Evolutionary conservation across 768 basidiomycete genomes (phyloP).

Genomic region (Austroboletus eburneus): DNA sequence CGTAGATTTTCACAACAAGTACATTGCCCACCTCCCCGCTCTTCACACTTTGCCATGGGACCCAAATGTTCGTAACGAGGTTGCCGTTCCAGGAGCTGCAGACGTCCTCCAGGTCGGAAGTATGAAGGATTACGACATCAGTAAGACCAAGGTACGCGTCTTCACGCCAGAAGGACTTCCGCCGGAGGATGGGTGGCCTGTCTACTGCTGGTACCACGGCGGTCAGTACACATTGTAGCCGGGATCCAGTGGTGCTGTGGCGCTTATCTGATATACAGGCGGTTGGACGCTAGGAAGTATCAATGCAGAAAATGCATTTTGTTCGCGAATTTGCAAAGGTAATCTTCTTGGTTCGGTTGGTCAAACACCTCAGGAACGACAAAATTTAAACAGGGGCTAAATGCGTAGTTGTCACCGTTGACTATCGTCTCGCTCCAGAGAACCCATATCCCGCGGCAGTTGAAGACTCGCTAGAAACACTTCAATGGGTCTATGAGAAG

Average conservation of each 20-base stretch:
- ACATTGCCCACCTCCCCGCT: conserved; percentile 43
- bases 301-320: conserved; percentile 54
- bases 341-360: background rate
- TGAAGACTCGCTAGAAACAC: conserved; percentile 35
- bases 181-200: conserved; percentile 62
- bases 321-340: conserved; percentile 32
- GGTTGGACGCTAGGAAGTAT: conserved; percentile 78
- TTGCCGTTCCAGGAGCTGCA: conserved; percentile 55
- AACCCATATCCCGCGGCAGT: conserved; percentile 32
- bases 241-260: background rate
- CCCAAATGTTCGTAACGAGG: conserved; percentile 48
- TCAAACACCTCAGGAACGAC: background rate
- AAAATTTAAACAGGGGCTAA: conserved; percentile 19
- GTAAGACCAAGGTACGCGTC: conserved; percentile 51
- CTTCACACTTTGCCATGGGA: conserved; percentile 61
- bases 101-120: conserved; percentile 52
- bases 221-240: conserved; percentile 35
- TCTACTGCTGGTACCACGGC: conserved; percentile 72
- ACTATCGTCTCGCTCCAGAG: conserved; percentile 34
- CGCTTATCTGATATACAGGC: conserved; percentile 36
- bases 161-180: conserved; percentile 53
- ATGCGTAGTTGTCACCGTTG: conserved; percentile 33
- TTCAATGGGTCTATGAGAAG: conserved; percentile 32
- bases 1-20: conserved; percentile 52
- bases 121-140: conserved; percentile 49